A percentile compares a stretch with the other conserved stretches of the same genome.
These are phyloP conservation scores for Apophysomyces ossiformis DNA, from an alignment of 371 early-diverging fungal species.

Conservation along the genomic window DNA sequence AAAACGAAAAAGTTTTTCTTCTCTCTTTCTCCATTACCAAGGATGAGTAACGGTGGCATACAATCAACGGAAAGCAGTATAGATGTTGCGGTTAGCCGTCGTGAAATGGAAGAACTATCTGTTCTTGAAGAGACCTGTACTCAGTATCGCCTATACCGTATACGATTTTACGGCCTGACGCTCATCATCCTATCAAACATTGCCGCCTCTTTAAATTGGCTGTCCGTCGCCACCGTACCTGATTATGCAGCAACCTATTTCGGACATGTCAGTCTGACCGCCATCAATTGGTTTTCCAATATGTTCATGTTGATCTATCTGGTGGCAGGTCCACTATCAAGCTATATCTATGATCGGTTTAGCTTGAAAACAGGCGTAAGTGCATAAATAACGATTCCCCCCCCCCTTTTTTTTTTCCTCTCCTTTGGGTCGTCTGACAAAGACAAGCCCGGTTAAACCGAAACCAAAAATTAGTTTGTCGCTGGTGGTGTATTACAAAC, in stretches of 20 bases:
- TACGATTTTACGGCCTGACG: conserved; percentile 48
- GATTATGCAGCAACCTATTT: conserved; percentile 37
- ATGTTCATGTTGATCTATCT: conserved; percentile 58
- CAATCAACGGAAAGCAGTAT: no score
- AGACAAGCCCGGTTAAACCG: neutral
- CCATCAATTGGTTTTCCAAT: conserved; percentile 55
- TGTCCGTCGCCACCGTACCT: conserved; percentile 47
- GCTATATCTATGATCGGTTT: conserved; percentile 55
- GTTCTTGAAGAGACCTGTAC: no score
- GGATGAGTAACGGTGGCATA: no score
- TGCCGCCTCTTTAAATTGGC: conserved; percentile 49
- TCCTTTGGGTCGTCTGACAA: no score
- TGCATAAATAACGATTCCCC: neutral
- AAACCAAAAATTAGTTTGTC: conserved; percentile 26
- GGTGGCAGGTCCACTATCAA: conserved; percentile 56
- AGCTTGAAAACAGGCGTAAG: conserved; percentile 54
- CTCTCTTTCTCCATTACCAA: no score
- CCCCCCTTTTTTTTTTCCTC: no score
- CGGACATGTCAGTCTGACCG: conserved; percentile 27
- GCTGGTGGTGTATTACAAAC: conserved; percentile 41
- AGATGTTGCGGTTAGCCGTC: no score
- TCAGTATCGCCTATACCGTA: conserved; percentile 38
- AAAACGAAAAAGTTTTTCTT: neutral
- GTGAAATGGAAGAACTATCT: no score
- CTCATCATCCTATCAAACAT: conserved; percentile 49